Conservation (phyloP, 2,329 filamentous ascomycete genomes). For the Epichloe hybrida region DNA sequence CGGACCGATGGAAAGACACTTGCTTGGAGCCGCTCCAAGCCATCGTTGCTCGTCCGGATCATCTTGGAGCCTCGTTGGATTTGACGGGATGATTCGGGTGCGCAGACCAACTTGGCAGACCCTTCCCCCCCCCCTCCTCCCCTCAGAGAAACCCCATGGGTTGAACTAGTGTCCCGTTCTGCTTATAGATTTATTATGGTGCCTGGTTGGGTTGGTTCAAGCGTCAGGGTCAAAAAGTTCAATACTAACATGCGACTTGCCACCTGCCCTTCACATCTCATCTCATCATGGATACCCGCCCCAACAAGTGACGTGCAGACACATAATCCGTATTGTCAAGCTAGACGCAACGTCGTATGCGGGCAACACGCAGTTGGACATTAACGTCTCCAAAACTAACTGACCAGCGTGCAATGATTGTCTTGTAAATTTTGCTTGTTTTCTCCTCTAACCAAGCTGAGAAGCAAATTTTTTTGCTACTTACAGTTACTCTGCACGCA, state of each 20-base stretch:
- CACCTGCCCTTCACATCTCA: neutral
- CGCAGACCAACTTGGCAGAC: too few species aligned
- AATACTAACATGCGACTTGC: neutral
- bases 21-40: neutral
- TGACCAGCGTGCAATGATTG: neutral
- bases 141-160: too few species aligned
- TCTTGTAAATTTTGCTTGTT: neutral
- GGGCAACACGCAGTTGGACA: neutral
- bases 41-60: neutral
- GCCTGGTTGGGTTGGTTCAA: too few species aligned
- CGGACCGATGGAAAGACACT: neutral
- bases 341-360: too few species aligned
- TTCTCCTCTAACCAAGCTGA: neutral
- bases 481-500: neutral
- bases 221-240: neutral
- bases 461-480: neutral
- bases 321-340: too few species aligned
- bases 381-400: neutral
- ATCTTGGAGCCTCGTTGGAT: neutral
- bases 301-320: neutral
- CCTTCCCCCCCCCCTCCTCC: too few species aligned
- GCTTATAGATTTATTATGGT: too few species aligned
- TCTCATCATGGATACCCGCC: neutral
- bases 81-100: neutral
- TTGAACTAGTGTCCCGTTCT: too few species aligned